phyloP scores from a whole-genome alignment of 257 asterid species.

The Ilex asprella region DNA sequence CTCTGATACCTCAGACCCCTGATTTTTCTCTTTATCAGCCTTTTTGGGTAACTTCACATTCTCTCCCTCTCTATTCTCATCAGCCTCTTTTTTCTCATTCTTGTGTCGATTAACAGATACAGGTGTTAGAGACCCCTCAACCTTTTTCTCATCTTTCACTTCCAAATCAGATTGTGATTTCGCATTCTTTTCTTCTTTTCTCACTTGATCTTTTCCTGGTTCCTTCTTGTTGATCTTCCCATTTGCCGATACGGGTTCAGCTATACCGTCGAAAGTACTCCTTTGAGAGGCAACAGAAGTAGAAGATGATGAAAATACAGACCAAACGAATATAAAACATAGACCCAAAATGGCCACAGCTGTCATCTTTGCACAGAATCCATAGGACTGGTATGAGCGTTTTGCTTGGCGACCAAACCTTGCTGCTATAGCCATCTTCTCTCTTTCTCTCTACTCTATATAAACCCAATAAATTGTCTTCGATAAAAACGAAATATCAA shows the following conservation, averaged over 20 bases:
- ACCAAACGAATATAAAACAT: slow-evolving; percentile 82
- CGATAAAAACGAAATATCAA: not conserved
- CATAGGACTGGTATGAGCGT: slow-evolving; percentile 71
- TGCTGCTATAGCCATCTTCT: slow-evolving; percentile 30
- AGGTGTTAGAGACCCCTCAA: slow-evolving; percentile 37
- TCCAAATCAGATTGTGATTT: slow-evolving; percentile 24
- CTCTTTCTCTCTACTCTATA: not conserved
- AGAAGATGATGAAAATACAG: slow-evolving; percentile 51
- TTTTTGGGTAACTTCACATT: slow-evolving; percentile 21
- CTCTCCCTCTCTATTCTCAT: slow-evolving; percentile 19
- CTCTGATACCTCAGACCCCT: slow-evolving; percentile 51
- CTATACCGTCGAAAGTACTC: slow-evolving; percentile 76
- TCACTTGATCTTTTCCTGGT: slow-evolving; percentile 29
- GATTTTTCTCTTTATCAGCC: slow-evolving; percentile 23
- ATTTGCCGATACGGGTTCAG: slow-evolving; percentile 54
- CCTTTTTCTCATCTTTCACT: slow-evolving; percentile 34
- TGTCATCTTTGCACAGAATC: slow-evolving; percentile 62
- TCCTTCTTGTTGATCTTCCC: slow-evolving; percentile 34
- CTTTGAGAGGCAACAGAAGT: slow-evolving; percentile 72
- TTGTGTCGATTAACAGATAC: slow-evolving; percentile 35
- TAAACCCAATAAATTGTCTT: slow-evolving; percentile 10
- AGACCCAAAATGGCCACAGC: slow-evolving; percentile 69
- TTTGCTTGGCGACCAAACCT: slow-evolving; percentile 83
- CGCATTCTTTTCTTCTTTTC: slow-evolving; percentile 17
- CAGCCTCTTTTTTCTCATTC: slow-evolving; percentile 18